Base-by-base conservation (phyloP, 352 stramenopile genomes). In the Globisporangium spiculum region DNA sequence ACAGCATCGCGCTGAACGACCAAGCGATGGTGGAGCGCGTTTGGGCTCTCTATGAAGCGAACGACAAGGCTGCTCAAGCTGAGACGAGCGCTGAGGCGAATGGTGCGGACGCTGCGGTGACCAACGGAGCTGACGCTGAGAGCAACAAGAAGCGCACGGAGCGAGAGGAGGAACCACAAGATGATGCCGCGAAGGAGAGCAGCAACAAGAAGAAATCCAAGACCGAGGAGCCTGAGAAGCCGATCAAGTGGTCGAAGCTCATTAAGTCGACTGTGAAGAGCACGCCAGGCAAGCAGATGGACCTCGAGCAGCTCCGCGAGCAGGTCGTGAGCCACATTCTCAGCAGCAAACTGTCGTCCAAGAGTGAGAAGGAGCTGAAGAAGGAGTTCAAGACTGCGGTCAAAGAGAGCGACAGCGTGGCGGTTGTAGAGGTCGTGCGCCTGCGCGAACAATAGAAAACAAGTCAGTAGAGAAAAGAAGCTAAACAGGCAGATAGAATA, bases 241-340 rank as follows among this genome's bases (percentile, higher is more conserved):
- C 73, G 8, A 63, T 92, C 68, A 94, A 92, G 68, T 94, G 84
- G 86, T 63, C 69, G 56, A 92, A 94, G 67, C 68, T 91, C 0
- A 81, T 94, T 46, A 89, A 88, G 62, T 63, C 68, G 26, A 66
- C 71, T 62, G 66, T 92, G 9, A 91, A 91, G 69, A 79, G 71
- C 16, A 55, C 77, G 27, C 36, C 67, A 6, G 70, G 52, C 14
- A 85, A 81, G 57, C 68, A 90, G 60, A 59, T 94, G 62, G 81
- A 94, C 20, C 71, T 91, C 55, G 73, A 77, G 55, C 55, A 48
- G 60, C 76, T 94, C 48, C 75, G 74, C 56, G 72, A 82, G 0
- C 71, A 86, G 54, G 67, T 90, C 34, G 50, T 93, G 20, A 71
- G 73, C 24, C 64, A 81, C 12, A 74, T 92, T 22, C 64, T 75